phyloP scores from a whole-genome alignment of 495 filamentous ascomycete genomes.

The Jackrogersella multiformis region DNA sequence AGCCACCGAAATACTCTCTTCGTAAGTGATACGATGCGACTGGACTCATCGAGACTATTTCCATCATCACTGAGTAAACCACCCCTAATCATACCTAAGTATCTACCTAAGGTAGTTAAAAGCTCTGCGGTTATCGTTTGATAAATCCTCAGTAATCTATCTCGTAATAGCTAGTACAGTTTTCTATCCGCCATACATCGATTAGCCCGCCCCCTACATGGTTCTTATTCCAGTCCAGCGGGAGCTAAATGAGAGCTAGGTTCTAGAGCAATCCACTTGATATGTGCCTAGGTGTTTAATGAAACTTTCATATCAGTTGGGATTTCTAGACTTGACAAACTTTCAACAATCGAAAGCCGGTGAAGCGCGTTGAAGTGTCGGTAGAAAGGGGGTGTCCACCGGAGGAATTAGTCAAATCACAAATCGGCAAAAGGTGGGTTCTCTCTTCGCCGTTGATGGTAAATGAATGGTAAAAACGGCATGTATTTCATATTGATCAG shows the following conservation, averaged over 20 bases:
- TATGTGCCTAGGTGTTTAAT: conserved; percentile 16
- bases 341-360: neutral
- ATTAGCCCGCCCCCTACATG: conserved; percentile 26
- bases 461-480: too few species aligned
- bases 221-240: conserved; percentile 14
- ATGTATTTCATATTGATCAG: conserved; percentile 15
- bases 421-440: conserved; percentile 2
- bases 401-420: conserved; percentile 6
- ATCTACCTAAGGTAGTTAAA: too few species aligned
- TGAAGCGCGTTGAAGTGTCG: neutral
- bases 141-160: conserved; percentile 18
- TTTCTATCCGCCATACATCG: conserved; percentile 22
- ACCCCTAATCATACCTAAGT: neutral
- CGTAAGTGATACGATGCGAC: neutral
- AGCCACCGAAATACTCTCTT: conserved; percentile 19
- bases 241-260: conserved; percentile 25
- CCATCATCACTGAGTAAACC: conserved; percentile 1
- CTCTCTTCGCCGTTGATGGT: conserved; percentile 7
- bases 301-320: conserved; percentile 24
- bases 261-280: conserved; percentile 32
- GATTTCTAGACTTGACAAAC: neutral
- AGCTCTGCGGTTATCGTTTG: conserved; percentile 6
- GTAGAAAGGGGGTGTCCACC: conserved; percentile 1
- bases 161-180: conserved; percentile 8
- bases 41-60: conserved; percentile 7